Base-by-base conservation (phyloP, 2,329 filamentous ascomycete species). In the Rachicladosporium sp. region DNA sequence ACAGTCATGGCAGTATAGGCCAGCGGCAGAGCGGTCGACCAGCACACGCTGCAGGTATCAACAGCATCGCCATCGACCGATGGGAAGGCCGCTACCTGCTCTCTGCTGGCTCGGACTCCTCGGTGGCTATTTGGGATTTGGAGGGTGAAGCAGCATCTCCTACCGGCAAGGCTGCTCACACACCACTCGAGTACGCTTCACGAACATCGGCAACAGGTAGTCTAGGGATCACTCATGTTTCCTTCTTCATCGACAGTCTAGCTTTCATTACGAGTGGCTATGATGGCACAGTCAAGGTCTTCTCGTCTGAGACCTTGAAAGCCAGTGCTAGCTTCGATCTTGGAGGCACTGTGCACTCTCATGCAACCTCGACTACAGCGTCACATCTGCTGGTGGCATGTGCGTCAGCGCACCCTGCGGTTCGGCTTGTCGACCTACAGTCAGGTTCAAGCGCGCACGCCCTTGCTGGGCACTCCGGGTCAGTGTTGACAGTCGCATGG, bases 101-200 rank as follows among this genome's bases (percentile, higher is more conserved):
- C 2, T 93, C 88, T 1, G 89, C 85, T 3, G 87, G 88, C 23
- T 80, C 84, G 4, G 86, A 94, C 55, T 84, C 82, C 7, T 82
- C 82, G 1, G 76, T 95, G 53, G 82, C 79, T 49, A 64, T 95
- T 34, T 95, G 88, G 88, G 80, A 95, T 61, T 72, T 95, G 5
- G 82, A 93, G 52, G 65, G 71, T 36, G 66, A 68, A 49, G 57
- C 10, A 15, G 36, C 38, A 4, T 10, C 33, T 9, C 21, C 37
- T 38, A 31, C 36, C 6, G 43, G 38, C 12, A 31, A 34, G 12
- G 10, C 40, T 3, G 36, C 35, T n/a, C 37, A 49, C 38, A 10
- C 63, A 5, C 74, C 82, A 2, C 57, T 71, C 12, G 70, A 67
- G 36, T 66, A 35, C 49, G 63, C 43, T n/a, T 38, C 43, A 29